Evolutionary conservation across 352 stramenopile genomes (phyloP).

Genomic region (Globisporangium megalacanthum): DNA sequence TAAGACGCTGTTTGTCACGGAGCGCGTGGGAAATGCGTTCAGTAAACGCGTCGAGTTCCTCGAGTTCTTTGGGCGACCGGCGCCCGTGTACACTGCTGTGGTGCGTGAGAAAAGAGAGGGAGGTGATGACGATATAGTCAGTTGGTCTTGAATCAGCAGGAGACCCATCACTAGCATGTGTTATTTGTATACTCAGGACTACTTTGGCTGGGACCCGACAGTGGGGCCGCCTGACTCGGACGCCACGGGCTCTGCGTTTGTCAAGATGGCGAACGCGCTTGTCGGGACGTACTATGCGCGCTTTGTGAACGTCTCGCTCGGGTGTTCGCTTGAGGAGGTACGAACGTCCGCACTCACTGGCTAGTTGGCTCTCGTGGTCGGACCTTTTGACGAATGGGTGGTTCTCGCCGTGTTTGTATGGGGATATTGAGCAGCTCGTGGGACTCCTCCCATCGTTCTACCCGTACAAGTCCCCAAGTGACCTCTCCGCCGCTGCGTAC

Average conservation of each 20-base stretch:
- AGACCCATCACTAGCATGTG: not conserved
- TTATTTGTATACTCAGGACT: conserved; percentile 35
- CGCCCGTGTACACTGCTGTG: conserved; percentile 41
- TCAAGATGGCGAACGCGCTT: conserved; percentile 59
- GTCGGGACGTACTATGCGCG: conserved; percentile 65
- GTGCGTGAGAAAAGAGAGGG: conserved; percentile 12
- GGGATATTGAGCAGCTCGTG: conserved; percentile 33
- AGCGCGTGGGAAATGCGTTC: conserved; percentile 66
- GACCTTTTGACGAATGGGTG: too few relatives aligned
- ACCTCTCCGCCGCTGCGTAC: conserved; percentile 66
- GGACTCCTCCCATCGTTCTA: conserved; percentile 71
- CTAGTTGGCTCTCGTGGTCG: too few relatives aligned
- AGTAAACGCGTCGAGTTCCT: conserved; percentile 57
- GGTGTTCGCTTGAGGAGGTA: conserved; percentile 64
- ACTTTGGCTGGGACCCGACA: conserved; percentile 81
- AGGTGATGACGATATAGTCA: not conserved
- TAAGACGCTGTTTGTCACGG: conserved; percentile 62
- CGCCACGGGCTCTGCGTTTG: conserved; percentile 36
- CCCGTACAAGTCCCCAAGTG: conserved; percentile 70
- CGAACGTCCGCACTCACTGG: not conserved
- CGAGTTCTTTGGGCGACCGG: conserved; percentile 46
- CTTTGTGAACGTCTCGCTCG: conserved; percentile 49
- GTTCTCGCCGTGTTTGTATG: not conserved
- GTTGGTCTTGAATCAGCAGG: not conserved
- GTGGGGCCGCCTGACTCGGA: conserved; percentile 27